A percentile compares a stretch with the other conserved stretches of the same genome.
These are phyloP conservation scores for Pseudonitzschia delicatissima DNA, from an alignment of 108 stramenopile genomes.

Conservation along the genomic window DNA sequence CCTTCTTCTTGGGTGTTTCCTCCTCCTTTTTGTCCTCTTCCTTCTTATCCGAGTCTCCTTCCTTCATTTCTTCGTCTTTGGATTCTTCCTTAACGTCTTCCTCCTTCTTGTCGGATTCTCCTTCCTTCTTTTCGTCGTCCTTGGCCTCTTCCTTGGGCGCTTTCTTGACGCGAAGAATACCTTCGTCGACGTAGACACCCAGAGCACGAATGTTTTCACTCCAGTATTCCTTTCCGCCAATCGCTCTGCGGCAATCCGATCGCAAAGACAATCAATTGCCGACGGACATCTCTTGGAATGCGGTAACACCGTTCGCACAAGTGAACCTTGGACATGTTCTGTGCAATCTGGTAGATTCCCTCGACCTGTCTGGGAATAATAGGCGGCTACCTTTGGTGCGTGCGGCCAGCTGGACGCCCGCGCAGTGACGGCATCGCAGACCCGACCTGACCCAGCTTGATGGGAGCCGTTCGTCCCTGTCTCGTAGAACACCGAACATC, in stretches of 20 bases:
- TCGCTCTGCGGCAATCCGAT: slow-evolving; percentile 20
- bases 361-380: slow-evolving; percentile 37
- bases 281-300: slow-evolving; percentile 19
- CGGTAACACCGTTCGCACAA: slow-evolving; percentile 32
- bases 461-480: slow-evolving; percentile 35
- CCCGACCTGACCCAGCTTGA: slow-evolving; percentile 45
- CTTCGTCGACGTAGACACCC: slow-evolving; percentile 35
- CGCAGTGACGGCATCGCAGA: slow-evolving; percentile 42
- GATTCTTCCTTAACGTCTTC: not conserved
- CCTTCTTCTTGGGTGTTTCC: no score
- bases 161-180: slow-evolving; percentile 9
- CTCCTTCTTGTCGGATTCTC: not conserved
- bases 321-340: slow-evolving; percentile 43
- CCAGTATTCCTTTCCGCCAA: slow-evolving; percentile 30
- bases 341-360: slow-evolving; percentile 47
- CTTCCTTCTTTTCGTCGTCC: not conserved
- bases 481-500: slow-evolving; percentile 29
- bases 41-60: not conserved
- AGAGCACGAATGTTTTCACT: slow-evolving; percentile 10
- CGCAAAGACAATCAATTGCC: slow-evolving; percentile 16
- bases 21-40: not conserved
- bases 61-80: not conserved
- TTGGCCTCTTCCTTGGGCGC: slow-evolving; percentile 10
- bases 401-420: slow-evolving; percentile 12
- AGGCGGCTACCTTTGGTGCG: slow-evolving; percentile 39